A percentile compares a stretch with the other conserved stretches of the same genome.
phyloP scores from a whole-genome alignment of 2,329 filamentous ascomycete genomes.

The Fusarium foetens region DNA sequence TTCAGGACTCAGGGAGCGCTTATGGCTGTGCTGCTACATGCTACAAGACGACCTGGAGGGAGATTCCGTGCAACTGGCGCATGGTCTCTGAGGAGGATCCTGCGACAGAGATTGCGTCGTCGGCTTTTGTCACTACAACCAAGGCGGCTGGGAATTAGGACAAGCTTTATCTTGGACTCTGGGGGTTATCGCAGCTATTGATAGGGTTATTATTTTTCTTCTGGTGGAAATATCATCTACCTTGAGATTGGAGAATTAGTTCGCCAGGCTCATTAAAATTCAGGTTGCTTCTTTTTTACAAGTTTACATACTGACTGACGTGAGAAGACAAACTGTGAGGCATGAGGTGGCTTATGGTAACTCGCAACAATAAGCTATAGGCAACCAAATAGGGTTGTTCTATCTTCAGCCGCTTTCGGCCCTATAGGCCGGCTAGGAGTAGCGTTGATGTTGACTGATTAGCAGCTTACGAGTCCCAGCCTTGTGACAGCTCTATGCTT shows the following conservation, averaged over 20 bases:
- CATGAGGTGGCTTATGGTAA: neutral
- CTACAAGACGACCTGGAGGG: neutral
- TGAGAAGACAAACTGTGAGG: too few species aligned
- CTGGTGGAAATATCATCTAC: fast-evolving
- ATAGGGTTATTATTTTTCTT: fast-evolving
- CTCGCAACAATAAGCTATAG: neutral
- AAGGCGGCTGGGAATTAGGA: neutral
- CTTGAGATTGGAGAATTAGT: neutral
- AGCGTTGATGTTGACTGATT: neutral
- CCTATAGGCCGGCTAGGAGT: neutral
- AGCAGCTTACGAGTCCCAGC: neutral
- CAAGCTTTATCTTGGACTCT: fast-evolving
- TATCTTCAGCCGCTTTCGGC: neutral
- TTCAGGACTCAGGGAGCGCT: neutral
- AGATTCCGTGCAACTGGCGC: neutral
- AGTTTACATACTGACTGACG: fast-evolving
- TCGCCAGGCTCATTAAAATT: fast-evolving
- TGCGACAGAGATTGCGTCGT: neutral
- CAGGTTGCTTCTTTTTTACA: fast-evolving
- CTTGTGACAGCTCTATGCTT: neutral
- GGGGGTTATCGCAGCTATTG: fast-evolving
- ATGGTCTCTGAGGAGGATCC: neutral
- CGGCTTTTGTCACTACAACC: neutral
- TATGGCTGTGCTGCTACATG: neutral
- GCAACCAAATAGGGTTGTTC: neutral